Conservation (phyloP, 495 filamentous ascomycete genomes). For the Friedmanniomyces simplex region DNA sequence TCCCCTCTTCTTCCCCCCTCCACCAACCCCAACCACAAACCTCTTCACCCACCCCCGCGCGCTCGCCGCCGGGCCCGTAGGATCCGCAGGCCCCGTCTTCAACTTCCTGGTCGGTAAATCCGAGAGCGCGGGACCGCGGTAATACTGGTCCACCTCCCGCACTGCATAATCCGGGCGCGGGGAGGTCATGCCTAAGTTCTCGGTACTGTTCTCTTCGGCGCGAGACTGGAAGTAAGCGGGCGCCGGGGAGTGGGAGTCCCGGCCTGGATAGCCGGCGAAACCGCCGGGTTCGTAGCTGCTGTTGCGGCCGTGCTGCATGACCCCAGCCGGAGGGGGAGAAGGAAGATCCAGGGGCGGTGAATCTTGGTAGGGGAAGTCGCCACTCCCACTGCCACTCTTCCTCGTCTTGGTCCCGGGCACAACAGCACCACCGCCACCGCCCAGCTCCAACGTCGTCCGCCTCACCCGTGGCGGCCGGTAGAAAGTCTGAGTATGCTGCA, state of each 20-base stretch:
- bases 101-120: conserved; percentile 66
- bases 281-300: not conserved
- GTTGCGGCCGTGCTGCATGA: conserved; percentile 21
- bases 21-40: conserved; percentile 57
- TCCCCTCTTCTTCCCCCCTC: conserved; percentile 50
- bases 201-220: conserved; percentile 1
- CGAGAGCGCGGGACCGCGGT: conserved; percentile 81
- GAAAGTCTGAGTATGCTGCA: conserved; percentile 37
- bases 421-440: not conserved
- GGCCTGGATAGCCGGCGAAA: not conserved
- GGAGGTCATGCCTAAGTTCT: not conserved
- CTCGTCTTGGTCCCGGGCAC: conserved; percentile 33
- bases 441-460: conserved; percentile 44
- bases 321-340: not conserved
- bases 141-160: conserved; percentile 90
- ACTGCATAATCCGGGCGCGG: conserved; percentile 62
- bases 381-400: conserved; percentile 40
- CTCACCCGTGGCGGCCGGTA: conserved; percentile 67
- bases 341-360: conserved; percentile 14
- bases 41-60: conserved; percentile 81
- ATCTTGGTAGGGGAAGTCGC: conserved; percentile 39
- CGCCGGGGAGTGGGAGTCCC: conserved; percentile 32
- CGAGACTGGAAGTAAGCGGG: conserved; percentile 30
- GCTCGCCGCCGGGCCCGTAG: conserved; percentile 76
- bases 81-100: conserved; percentile 90